Base-by-base conservation (phyloP, 1,284 basidiomycete genomes). In the Pyrrhoderma lamaoense region DNA sequence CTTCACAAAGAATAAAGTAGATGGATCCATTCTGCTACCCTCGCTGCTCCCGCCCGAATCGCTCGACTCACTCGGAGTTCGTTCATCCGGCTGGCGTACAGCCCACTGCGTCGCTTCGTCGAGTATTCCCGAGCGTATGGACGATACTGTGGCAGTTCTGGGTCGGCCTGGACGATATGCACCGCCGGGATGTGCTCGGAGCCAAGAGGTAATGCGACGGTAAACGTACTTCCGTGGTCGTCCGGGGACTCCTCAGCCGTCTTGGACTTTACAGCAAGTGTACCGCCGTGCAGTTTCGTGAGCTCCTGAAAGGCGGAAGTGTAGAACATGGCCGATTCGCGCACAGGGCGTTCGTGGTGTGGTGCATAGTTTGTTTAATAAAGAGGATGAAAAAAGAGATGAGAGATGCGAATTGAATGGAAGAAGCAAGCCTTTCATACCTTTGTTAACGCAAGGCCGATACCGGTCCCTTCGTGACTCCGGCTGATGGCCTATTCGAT, bases 381-480 rank as follows among this genome's bases (percentile, higher is more conserved):
- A n/a, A n/a, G n/a, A 27, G 5, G 42, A n/a, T 16, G 4, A 19
- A 14, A 14, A 51, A 38, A 18, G 23, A 39, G 16, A 37, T 38
- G 25, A 23, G 9, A 38, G 40, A 22, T 25, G 49, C 19, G 34
- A 21, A 14, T 34, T 16, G n/a, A 2, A 16, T 42, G 25, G 18
- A 18, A 31, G 21, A 35, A 34, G 21, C 4, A 27, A 44, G 14
- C 34, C 49, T n/a, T n/a, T n/a, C 27, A 18, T 39, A 45, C 57
- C 46, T 52, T 60, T 8, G 64, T 66, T 8, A 66, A 55, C 22
- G 64, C 58, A n/a, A 66, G 55, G 7, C 64, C 64, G 47, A 66
- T 66, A 8, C 64, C 64, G 14, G 64, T 66, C 3, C 64, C 64
- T 55, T 65, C 64, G 42, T 66, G 57, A 42, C 61, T 62, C 11